Evolutionary conservation across 352 stramenopile genomes (phyloP).

Genomic region (Phytophthora multivora): DNA sequence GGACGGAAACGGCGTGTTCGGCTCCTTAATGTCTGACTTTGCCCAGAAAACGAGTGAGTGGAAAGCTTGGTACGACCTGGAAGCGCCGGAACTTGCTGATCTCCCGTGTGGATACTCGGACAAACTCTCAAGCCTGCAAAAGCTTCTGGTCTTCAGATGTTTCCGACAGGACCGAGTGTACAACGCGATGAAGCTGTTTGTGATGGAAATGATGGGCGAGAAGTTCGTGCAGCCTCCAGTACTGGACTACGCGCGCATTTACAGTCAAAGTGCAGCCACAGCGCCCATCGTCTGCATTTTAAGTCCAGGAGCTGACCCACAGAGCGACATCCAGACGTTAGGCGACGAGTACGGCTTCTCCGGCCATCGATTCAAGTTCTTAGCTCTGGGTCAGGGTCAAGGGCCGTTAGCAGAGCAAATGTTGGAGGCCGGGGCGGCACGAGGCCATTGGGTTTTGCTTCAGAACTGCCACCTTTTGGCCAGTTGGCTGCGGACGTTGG

Average conservation of each 20-base stretch:
- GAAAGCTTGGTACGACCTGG: constrained; percentile 95
- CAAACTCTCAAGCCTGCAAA: constrained; percentile 87
- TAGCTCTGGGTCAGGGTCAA: constrained; percentile 95
- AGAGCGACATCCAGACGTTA: constrained; percentile 94
- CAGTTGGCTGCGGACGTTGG: constrained; percentile 92
- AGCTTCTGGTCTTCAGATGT: constrained; percentile 92
- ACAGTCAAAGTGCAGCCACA: constrained; percentile 83
- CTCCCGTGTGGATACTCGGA: constrained; percentile 85
- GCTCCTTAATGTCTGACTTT: constrained; percentile 56
- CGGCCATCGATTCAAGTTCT: constrained; percentile 91
- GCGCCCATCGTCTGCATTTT: constrained; percentile 96
- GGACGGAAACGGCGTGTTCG: constrained; percentile 41
- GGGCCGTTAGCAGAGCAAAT: constrained; percentile 94
- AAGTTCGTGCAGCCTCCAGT: constrained; percentile 96
- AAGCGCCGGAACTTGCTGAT: constrained; percentile 84
- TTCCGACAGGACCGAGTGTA: constrained; percentile 96
- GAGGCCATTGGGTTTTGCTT: constrained; percentile 92
- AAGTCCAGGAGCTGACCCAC: constrained; percentile 92
- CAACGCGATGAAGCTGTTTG: constrained; percentile 96
- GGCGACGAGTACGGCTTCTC: constrained; percentile 92
- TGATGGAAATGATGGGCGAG: constrained; percentile 91
- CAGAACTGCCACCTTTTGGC: constrained; percentile 96
- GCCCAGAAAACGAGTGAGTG: constrained; percentile 63
- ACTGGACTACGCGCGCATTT: constrained; percentile 94
- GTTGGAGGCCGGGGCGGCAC: constrained; percentile 88